Base-by-base conservation (phyloP, 208 protist genomes). In the Trypanosoma mega region DNA sequence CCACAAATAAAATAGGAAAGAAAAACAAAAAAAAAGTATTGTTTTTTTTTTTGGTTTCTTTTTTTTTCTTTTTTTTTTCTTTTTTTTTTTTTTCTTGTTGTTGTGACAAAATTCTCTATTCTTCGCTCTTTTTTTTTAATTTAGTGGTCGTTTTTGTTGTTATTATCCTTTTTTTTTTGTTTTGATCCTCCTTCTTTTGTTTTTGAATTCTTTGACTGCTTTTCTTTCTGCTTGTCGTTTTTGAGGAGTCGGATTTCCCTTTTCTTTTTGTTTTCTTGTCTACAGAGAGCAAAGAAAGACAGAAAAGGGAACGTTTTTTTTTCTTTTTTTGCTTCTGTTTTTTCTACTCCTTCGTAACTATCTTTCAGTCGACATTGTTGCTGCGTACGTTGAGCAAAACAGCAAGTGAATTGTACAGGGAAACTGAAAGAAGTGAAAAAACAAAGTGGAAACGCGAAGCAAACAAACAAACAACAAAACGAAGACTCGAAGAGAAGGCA, bases 231-330 rank as follows among this genome's bases (percentile, higher is more conserved):
- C n/a, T n/a, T n/a, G n/a, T n/a, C n/a, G n/a, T n/a, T n/a, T n/a
- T n/a, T n/a, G n/a, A 36, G 50, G 23, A 61, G 33, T 18, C 41
- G 23, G n/a, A 68, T 48, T 12, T 16, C 24, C 43, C 14, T 60
- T 27, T 65, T 39, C 34, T 43, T 58, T 64, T 58, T 52, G 59
- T 47, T 48, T 72, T 52, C 36, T 58, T 66, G 31, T n/a, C n/a
- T n/a, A n/a, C n/a, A n/a, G n/a, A n/a, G n/a, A n/a, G n/a, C n/a
- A n/a, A n/a, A n/a, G n/a, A n/a, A n/a, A n/a, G n/a, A n/a, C n/a
- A n/a, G n/a, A n/a, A n/a, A n/a, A n/a, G n/a, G n/a, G n/a, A n/a
- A n/a, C n/a, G n/a, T n/a, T n/a, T n/a, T n/a, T n/a, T n/a, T 69
- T 48, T 69, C 51, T 56, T 31, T 66, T 43, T 41, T 53, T 11